phyloP scores from a whole-genome alignment of 2,329 filamentous ascomycete species.

The Teratosphaeria viscida region DNA sequence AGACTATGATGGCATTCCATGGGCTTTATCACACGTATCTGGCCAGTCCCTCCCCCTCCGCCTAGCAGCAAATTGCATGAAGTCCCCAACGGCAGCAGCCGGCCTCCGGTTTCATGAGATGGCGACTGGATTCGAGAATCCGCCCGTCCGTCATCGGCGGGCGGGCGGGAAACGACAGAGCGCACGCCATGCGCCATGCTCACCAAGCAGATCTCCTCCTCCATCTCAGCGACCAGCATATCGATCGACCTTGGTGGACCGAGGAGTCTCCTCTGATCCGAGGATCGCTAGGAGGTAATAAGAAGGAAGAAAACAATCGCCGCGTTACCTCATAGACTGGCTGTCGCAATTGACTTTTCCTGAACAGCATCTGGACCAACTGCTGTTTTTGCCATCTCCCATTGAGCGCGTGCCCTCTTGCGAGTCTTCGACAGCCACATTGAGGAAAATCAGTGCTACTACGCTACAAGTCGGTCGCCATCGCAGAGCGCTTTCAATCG shows the following conservation, averaged over 20 bases:
- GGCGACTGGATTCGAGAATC: background rate
- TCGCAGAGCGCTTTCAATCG: background rate
- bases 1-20: no score
- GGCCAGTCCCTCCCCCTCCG: no score
- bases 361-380: background rate
- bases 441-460: background rate
- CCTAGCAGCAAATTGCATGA: no score
- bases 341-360: background rate
- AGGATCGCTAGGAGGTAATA: background rate
- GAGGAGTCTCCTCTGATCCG: background rate
- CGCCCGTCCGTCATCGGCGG: background rate
- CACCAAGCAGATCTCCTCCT: background rate
- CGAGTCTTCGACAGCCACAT: background rate
- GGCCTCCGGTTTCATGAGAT: background rate
- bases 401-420: background rate
- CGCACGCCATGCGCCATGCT: background rate
- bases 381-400: background rate
- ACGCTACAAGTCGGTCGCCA: background rate
- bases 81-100: no score
- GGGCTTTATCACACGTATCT: no score
- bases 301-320: background rate
- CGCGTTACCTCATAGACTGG: background rate
- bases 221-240: background rate
- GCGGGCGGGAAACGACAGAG: background rate
- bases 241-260: background rate